Evolutionary conservation across 306 rosid genomes (phyloP).

Genomic region (Trichosanthes truncata): DNA sequence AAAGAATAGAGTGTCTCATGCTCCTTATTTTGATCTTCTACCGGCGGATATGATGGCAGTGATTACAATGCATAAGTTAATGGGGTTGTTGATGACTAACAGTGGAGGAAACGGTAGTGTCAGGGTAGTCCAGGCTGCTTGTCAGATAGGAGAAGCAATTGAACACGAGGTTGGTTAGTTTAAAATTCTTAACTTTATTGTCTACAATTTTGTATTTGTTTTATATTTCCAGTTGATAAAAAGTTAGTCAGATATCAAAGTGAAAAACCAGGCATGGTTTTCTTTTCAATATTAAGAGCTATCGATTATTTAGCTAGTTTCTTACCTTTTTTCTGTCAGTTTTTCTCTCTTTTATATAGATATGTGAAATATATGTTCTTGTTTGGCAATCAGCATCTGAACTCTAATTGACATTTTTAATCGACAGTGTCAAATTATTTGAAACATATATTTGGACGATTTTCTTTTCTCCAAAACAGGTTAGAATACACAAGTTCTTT

Average conservation of each 20-base stretch:
- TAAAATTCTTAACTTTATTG: background rate
- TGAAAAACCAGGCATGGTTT: background rate
- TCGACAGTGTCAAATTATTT: background rate
- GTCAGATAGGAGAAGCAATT: slow-evolving; percentile 78
- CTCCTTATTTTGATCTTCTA: slow-evolving; percentile 41
- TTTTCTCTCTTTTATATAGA: background rate
- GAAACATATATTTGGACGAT: background rate
- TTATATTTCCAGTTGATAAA: background rate
- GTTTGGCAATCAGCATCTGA: background rate
- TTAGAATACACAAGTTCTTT: slow-evolving; percentile 53
- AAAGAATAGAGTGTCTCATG: slow-evolving; percentile 26
- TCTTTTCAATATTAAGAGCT: background rate
- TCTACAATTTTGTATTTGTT: background rate
- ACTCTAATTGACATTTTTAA: background rate
- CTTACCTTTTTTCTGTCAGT: background rate
- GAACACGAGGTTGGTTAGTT: slow-evolving; percentile 63
- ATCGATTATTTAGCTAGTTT: background rate
- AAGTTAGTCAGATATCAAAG: background rate
- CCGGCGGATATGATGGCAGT: slow-evolving; percentile 87
- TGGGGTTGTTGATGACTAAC: slow-evolving; percentile 85
- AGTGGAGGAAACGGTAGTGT: slow-evolving; percentile 45
- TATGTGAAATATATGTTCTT: background rate
- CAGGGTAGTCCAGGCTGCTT: slow-evolving; percentile 71
- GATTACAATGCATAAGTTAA: slow-evolving; percentile 85
- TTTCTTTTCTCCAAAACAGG: slow-evolving; percentile 38